These are phyloP conservation scores for Salix purpurea DNA, from an alignment of 345 rosid species.

Conservation along the genomic window DNA sequence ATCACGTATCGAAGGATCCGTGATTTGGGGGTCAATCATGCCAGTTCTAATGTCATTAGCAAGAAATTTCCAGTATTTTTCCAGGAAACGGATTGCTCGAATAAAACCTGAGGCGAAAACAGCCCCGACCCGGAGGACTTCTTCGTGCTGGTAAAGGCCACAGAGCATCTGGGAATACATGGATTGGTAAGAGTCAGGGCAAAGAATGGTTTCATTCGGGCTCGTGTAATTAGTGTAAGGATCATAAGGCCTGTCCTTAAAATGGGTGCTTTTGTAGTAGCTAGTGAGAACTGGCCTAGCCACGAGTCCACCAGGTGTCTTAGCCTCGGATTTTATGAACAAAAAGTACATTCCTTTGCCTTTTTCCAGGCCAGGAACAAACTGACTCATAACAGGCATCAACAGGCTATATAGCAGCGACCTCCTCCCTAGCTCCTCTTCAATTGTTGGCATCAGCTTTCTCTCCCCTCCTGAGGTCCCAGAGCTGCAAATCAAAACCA, in stretches of 20 bases:
- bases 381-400: constrained; percentile 56
- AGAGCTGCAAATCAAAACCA: constrained; percentile 45
- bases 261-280: constrained; percentile 53
- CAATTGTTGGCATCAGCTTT: constrained; percentile 59
- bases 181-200: constrained; percentile 50
- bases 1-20: constrained; percentile 37
- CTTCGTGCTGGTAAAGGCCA: constrained; percentile 42
- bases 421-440: constrained; percentile 46
- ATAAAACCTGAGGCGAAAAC: constrained; percentile 61
- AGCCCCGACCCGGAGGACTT: constrained; percentile 55
- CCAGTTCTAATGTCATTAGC: constrained; percentile 42
- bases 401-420: constrained; percentile 45
- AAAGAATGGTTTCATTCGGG: constrained; percentile 54
- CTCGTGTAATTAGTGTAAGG: constrained; percentile 56
- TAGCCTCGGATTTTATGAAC: constrained; percentile 56
- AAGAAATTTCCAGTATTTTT: constrained; percentile 43
- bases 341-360: constrained; percentile 61
- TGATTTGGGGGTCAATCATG: constrained; percentile 32
- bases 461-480: constrained; percentile 91
- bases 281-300: constrained; percentile 65
- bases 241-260: constrained; percentile 41
- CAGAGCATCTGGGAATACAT: constrained; percentile 62
- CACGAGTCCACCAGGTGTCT: constrained; percentile 48
- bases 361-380: constrained; percentile 42
- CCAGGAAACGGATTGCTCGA: constrained; percentile 50